phyloP scores from a whole-genome alignment of 306 rosid species.

The Chamaecrista fasciculata region DNA sequence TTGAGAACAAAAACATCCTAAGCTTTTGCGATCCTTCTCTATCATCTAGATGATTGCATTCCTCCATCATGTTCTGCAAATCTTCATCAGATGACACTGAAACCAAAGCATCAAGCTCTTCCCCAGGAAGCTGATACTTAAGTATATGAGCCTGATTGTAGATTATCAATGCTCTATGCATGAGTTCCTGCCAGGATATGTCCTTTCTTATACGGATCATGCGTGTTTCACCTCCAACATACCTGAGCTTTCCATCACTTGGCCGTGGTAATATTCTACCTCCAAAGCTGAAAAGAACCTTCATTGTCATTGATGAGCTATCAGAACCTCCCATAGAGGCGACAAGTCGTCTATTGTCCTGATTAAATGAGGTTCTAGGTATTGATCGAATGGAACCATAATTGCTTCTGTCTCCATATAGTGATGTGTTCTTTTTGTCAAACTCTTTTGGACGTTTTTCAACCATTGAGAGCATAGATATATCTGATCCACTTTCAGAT shows the following conservation, averaged over 20 bases:
- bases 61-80: constrained; percentile 76
- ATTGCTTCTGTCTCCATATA: constrained; percentile 44
- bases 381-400: constrained; percentile 44
- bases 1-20: constrained; percentile 64
- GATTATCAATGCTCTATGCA: constrained; percentile 45
- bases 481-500: constrained; percentile 63
- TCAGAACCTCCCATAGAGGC: constrained; percentile 47
- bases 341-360: constrained; percentile 35
- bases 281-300: constrained; percentile 68
- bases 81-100: constrained; percentile 73
- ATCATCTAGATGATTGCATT: constrained; percentile 48
- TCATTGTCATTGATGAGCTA: constrained; percentile 47
- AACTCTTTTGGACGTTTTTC: constrained; percentile 48
- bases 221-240: constrained; percentile 77
- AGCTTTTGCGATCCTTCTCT: constrained; percentile 50
- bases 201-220: constrained; percentile 55
- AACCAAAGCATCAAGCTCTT: constrained; percentile 79
- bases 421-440: constrained; percentile 38
- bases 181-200: constrained; percentile 58
- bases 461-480: constrained; percentile 42
- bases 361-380: constrained; percentile 39
- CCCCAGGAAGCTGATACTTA: constrained; percentile 79
- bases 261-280: constrained; percentile 74
- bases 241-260: constrained; percentile 65
- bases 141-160: constrained; percentile 48